Evolutionary conservation across 176 grass and related monocot genomes (phyloP), one percentile per base, ranked within the genome.

Genomic region (Metroxylon sagu): DNA sequence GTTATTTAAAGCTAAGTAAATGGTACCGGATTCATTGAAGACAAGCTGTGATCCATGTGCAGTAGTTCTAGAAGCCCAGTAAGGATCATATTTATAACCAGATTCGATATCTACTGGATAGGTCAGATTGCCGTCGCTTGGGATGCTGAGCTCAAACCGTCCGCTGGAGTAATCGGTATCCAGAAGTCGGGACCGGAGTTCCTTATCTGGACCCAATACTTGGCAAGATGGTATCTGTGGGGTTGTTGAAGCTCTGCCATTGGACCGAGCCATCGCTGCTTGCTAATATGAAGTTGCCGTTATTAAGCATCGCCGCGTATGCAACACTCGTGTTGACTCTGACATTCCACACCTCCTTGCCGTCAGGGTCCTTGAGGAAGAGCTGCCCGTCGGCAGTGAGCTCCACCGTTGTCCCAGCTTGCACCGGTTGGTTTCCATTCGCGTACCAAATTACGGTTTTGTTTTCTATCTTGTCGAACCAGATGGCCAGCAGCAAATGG

Each of bases 221-320:
- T 88, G 79, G 75, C 51, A 88, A 55, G 43, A 88, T 72, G 27
- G 84, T 88, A 49, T 88, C 84, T 4, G 71, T 5, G 17, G 84
- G 79, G 26, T 18, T 0, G 1, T 61, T 17, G 52, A 88, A 88
- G 52, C 29, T 88, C 15, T 39, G 29, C 84, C 84, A 87, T 5
- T 8, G 58, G 19, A 19, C 19, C 12, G 54, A 71, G 43, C 71
- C 61, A n/a, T 50, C 60, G 21, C 75, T 18, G 27, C 19, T 57
- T 19, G 58, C 68, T 1, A 88, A 52, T 4, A 79, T 53, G 25
- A 88, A 83, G 50, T 83, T 83, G n/a, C 79, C 79, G 5, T 62
- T 65, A 27, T 88, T 49, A 15, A 80, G 69, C 85, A 88, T 80
- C 68, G 54, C 52, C 7, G 72, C 76, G 1, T 83, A 65, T 5